Evolutionary conservation across 2,329 filamentous ascomycete genomes (phyloP).

Genomic region (Sordariomycetes sp.): DNA sequence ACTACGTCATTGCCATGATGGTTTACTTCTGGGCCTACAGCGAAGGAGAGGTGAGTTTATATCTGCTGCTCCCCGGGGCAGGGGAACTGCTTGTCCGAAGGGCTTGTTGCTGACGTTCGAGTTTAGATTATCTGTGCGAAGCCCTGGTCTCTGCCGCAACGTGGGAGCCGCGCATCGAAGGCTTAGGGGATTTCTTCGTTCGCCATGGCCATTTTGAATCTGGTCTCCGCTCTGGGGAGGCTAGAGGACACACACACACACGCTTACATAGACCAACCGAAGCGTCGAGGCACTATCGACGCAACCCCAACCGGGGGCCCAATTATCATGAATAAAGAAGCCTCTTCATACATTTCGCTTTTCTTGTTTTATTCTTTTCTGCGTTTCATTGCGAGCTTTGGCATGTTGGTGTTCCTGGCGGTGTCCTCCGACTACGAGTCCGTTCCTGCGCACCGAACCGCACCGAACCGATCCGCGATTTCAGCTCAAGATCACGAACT

Average conservation of each 20-base stretch:
- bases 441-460: no score
- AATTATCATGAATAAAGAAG: background rate
- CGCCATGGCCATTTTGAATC: background rate
- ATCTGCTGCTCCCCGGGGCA: no score
- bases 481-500: no score
- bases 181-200: background rate
- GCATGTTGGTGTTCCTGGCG: background rate
- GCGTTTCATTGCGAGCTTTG: background rate
- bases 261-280: background rate
- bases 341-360: background rate
- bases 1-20: slow-evolving; percentile 75
- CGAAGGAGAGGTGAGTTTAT: slow-evolving; percentile 76
- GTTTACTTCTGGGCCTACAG: slow-evolving; percentile 97
- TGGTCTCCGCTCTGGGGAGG: background rate
- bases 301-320: background rate
- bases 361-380: background rate
- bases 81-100: no score
- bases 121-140: slow-evolving; percentile 57
- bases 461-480: no score
- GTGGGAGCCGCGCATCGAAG: slow-evolving; percentile 21
- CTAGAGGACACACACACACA: background rate
- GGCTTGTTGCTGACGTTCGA: background rate
- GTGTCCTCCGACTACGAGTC: no score
- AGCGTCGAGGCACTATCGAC: background rate
- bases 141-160: slow-evolving; percentile 59